Evolutionary conservation across 202 grass and related monocot genomes (phyloP).

Genomic region (Digitaria exilis): DNA sequence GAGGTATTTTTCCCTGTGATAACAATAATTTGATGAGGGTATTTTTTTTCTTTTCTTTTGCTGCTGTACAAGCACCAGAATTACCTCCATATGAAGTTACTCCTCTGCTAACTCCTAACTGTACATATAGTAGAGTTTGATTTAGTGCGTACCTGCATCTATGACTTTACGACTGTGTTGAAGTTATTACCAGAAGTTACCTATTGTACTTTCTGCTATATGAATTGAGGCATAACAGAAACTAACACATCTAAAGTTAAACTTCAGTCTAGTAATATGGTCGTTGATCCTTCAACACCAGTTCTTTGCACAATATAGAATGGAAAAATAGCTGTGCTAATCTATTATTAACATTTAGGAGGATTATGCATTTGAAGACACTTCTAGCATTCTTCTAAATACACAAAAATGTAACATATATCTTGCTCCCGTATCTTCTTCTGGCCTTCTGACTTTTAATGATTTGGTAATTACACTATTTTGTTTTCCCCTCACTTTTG

Average conservation of each 20-base stretch:
- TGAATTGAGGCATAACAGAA: not conserved
- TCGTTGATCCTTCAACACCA: not conserved
- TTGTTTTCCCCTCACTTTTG: not conserved
- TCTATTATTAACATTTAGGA: constrained; percentile 14
- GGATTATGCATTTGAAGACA: constrained; percentile 15
- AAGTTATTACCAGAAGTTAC: constrained; percentile 35
- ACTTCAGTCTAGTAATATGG: not conserved
- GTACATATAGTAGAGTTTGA: not conserved
- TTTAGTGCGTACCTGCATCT: not conserved
- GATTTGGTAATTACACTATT: not conserved
- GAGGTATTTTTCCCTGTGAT: constrained; percentile 55
- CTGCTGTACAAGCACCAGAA: not conserved
- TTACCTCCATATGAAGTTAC: not conserved
- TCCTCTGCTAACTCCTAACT: constrained; percentile 4
- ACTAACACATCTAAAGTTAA: constrained; percentile 3
- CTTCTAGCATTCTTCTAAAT: constrained; percentile 4
- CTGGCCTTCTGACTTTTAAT: constrained; percentile 1
- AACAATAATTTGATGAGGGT: not conserved
- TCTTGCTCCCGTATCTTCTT: not conserved
- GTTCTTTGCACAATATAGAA: constrained; percentile 17
- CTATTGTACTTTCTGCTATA: constrained; percentile 19
- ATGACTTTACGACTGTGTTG: not conserved
- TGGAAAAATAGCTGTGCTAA: constrained; percentile 8
- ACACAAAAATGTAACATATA: not conserved
- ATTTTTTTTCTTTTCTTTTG: not conserved